Percentiles rank a stretch among this genome's conserved stretches.
These are phyloP conservation scores for Boletus sp. DNA, from an alignment of 1,284 basidiomycete genomes.

Conservation along the genomic window DNA sequence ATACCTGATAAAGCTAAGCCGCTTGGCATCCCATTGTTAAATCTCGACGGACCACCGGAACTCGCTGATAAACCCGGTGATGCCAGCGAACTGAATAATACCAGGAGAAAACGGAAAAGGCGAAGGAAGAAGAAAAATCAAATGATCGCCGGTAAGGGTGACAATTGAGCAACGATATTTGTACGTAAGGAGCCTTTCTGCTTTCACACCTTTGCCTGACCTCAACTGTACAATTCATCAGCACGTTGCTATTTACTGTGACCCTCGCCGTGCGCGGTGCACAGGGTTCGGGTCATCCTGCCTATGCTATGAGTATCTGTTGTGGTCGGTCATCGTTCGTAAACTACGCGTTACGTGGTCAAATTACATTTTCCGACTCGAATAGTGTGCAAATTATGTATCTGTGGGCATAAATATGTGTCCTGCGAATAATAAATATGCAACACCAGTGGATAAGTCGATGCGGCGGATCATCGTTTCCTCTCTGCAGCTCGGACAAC, in stretches of 20 bases:
- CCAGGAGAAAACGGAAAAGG: slow-evolving; percentile 50
- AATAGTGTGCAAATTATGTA: slow-evolving; percentile 4
- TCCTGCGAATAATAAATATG: slow-evolving; percentile 22
- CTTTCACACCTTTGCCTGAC: not conserved
- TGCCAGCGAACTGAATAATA: slow-evolving; percentile 25
- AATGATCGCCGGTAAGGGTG: slow-evolving; percentile 10
- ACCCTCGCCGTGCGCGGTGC: not conserved
- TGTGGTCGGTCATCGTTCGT: not conserved
- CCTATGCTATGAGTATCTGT: slow-evolving; percentile 1
- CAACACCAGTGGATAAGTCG: slow-evolving; percentile 2
- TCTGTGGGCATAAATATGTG: slow-evolving; percentile 23
- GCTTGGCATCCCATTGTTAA: slow-evolving; percentile 44
- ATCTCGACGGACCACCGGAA: slow-evolving; percentile 49
- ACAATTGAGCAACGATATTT: slow-evolving; percentile 6
- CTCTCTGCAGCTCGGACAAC: slow-evolving; percentile 5
- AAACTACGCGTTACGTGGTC: not conserved
- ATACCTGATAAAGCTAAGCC: slow-evolving; percentile 13
- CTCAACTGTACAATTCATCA: not conserved
- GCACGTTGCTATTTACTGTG: slow-evolving; percentile 1
- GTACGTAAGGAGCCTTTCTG: slow-evolving; percentile 18
- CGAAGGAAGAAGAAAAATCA: slow-evolving; percentile 51
- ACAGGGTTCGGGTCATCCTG: not conserved
- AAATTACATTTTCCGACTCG: not conserved
- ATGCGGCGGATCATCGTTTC: slow-evolving; percentile 6
- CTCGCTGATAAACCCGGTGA: slow-evolving; percentile 32